These are phyloP conservation scores for Debaryomycetaceae sp. DNA, from an alignment of 1,139 yeast species.

Conservation along the genomic window DNA sequence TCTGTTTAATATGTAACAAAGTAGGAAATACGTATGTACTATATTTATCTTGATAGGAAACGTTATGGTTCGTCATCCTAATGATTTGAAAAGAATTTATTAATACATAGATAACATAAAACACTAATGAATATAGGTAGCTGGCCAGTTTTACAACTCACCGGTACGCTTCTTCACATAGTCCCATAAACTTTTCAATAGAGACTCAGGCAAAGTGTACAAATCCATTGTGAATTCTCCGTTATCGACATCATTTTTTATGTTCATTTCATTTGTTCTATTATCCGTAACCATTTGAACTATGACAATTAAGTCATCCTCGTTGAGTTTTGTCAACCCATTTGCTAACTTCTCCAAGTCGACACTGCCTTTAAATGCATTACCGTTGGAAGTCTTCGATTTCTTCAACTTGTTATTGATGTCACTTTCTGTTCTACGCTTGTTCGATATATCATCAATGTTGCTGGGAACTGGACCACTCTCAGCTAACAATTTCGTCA, in stretches of 20 bases:
- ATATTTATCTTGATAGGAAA: background rate
- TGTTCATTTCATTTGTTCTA: constrained; percentile 92
- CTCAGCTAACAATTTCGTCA: constrained; percentile 71
- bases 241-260: constrained; percentile 91
- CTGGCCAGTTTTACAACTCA: constrained; percentile 21
- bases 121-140: background rate
- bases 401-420: constrained; percentile 56
- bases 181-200: constrained; percentile 92
- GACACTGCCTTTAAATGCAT: constrained; percentile 63
- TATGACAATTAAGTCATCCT: constrained; percentile 89
- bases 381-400: constrained; percentile 49
- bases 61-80: background rate
- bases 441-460: constrained; percentile 31
- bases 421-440: constrained; percentile 22
- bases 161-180: constrained; percentile 72
- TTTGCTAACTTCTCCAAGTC: constrained; percentile 90
- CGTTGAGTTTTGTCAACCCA: constrained; percentile 81
- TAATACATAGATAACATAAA: constrained; percentile 5
- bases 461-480: constrained; percentile 72
- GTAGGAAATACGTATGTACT: constrained; percentile 1
- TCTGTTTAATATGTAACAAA: constrained; percentile 23
- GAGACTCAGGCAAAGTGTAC: constrained; percentile 87
- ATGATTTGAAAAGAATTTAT: constrained; percentile 1
- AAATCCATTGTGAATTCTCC: constrained; percentile 98
- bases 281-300: constrained; percentile 98